These are phyloP conservation scores for Xanthoconium purpureum DNA, from an alignment of 768 basidiomycete genomes.

Conservation along the genomic window DNA sequence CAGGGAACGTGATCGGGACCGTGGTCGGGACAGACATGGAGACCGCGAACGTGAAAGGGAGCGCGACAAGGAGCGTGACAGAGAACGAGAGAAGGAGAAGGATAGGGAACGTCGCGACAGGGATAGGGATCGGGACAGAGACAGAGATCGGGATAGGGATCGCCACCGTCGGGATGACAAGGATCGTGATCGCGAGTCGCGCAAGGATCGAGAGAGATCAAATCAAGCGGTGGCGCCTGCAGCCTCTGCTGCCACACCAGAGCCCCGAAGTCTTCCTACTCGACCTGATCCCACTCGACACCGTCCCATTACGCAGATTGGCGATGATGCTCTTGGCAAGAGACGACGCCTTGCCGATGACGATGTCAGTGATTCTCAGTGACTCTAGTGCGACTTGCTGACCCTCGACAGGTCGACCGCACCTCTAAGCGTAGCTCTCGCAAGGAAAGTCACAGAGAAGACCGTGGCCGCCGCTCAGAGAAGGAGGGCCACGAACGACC, in stretches of 20 bases:
- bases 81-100: slow-evolving; percentile 39
- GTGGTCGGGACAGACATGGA: slow-evolving; percentile 44
- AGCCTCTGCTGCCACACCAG: slow-evolving; percentile 33
- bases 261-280: slow-evolving; percentile 55
- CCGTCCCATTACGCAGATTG: slow-evolving; percentile 40
- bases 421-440: slow-evolving; percentile 78
- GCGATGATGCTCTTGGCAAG: slow-evolving; percentile 71
- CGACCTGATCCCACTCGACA: slow-evolving; percentile 61
- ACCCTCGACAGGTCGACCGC: slow-evolving; percentile 56
- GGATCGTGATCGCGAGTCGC: slow-evolving; percentile 59
- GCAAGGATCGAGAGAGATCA: slow-evolving; percentile 57
- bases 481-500: slow-evolving; percentile 67
- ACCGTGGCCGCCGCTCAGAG: slow-evolving; percentile 64
- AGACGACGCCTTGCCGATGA: slow-evolving; percentile 67
- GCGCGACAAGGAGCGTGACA: slow-evolving; percentile 39
- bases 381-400: slow-evolving; percentile 4
- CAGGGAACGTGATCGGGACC: slow-evolving; percentile 47
- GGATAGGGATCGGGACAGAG: slow-evolving; percentile 50
- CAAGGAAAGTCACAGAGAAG: slow-evolving; percentile 75
- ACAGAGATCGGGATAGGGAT: slow-evolving; percentile 39
- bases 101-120: slow-evolving; percentile 39
- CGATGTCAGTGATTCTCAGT: slow-evolving; percentile 50
- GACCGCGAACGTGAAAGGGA: slow-evolving; percentile 48
- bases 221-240: slow-evolving; percentile 35
- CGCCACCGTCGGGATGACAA: slow-evolving; percentile 59